These are phyloP conservation scores for Dactylonectria macrodidyma DNA, from an alignment of 2,329 filamentous ascomycete genomes.

Conservation along the genomic window DNA sequence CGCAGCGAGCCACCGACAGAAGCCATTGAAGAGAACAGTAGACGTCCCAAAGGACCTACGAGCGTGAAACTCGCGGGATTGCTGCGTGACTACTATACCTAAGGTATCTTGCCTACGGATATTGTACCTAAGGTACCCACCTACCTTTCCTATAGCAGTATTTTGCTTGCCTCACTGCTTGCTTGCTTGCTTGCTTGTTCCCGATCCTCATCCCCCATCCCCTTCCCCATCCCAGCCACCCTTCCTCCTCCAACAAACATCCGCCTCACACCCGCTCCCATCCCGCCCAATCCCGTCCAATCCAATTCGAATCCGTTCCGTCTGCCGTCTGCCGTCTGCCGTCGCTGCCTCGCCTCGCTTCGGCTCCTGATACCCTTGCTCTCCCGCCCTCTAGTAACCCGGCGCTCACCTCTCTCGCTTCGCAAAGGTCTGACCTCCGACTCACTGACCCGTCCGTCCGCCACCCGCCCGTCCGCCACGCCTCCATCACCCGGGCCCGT, in stretches of 20 bases:
- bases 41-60: background rate
- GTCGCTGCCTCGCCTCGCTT: slow-evolving; percentile 17
- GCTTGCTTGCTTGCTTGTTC: slow-evolving; percentile 5
- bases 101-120: too few relatives aligned
- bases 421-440: slow-evolving; percentile 13
- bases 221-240: slow-evolving; percentile 16
- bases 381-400: slow-evolving; percentile 10
- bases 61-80: slow-evolving; percentile 27
- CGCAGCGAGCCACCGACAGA: slow-evolving; percentile 26
- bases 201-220: slow-evolving; percentile 5
- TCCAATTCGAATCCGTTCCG: slow-evolving; percentile 32
- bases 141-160: background rate
- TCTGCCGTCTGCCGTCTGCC: slow-evolving; percentile 15
- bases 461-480: slow-evolving; percentile 22
- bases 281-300: slow-evolving; percentile 30
- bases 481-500: slow-evolving; percentile 9
- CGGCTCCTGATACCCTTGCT: slow-evolving; percentile 6
- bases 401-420: slow-evolving; percentile 25
- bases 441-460: slow-evolving; percentile 16
- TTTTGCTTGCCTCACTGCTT: background rate
- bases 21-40: slow-evolving; percentile 11
- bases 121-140: too few relatives aligned
- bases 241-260: background rate
- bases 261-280: slow-evolving; percentile 8
- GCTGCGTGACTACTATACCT: background rate